Base-by-base conservation (phyloP, 192 early-diverging fungal genomes). In the Rhizoclosmatium sp. region DNA sequence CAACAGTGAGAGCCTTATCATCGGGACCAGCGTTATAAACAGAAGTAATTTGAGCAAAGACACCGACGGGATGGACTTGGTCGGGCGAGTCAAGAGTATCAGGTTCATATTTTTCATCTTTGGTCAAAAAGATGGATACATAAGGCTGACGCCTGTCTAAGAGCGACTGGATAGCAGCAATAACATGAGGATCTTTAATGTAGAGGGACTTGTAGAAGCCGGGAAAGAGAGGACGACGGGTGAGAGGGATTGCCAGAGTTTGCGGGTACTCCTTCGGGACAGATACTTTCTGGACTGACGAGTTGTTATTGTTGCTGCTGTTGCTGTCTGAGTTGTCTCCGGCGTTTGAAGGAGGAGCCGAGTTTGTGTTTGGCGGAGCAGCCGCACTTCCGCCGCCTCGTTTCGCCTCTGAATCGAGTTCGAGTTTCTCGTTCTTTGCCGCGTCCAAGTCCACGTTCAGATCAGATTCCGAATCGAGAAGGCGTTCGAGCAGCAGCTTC, bases 1-100 rank as follows among this genome's bases (percentile, higher is more conserved):
- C 95, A 21, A 97, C 96, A 4, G 98, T 98, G 45, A 99, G 85
- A 16, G 82, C 74, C 40, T 69, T 69, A 76, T 93, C 91, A 75
- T 91, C 89, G 4, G 95, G 94, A 7, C 88, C 87, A 1, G 88
- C 76, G 49, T 84, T 78, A 77, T 96, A 98, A 44, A 96, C 91
- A 61, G 93, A 96, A 51, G 96, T 97, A 79, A 99, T 97, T 77
- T 98, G 96, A 48, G 95, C 94, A 90, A 99, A 98, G 47, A 99
- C 97, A 67, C 98, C 97, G 7, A 98, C 92, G 14, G 83, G 83
- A 81, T 98, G 92, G 19, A 98, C 92, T 79, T 99, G 93, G 66
- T 91, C 82, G 62, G 94, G 81, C 67, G 80, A 78, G 3, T 88
- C 89, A 75, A 98, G 92, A 14, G 91, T 89, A 74, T 99, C 97